Conservation (phyloP, 805 yeast genomes). For the Cyberlindnera nakhonratchasimensis region DNA sequence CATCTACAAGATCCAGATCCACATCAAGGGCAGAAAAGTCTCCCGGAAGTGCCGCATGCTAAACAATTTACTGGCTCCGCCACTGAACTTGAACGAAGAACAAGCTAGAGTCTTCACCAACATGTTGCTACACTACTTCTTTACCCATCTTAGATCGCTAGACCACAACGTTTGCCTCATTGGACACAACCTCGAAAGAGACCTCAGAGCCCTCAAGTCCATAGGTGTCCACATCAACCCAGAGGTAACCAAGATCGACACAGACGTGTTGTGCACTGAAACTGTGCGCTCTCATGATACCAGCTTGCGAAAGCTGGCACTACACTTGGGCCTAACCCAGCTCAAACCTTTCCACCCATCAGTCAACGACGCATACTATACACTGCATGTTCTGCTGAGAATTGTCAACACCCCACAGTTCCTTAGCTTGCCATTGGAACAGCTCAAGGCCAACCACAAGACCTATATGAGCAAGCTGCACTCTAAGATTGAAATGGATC, state of each 20-base stretch:
- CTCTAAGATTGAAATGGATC: not conserved
- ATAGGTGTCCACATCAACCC: slow-evolving; percentile 3
- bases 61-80: slow-evolving; percentile 8
- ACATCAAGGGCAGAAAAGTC: slow-evolving; percentile 9
- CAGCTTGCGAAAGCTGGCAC: slow-evolving; percentile 9
- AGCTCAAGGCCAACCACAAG: not conserved
- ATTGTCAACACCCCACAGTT: slow-evolving; percentile 8
- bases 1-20: slow-evolving; percentile 15
- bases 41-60: slow-evolving; percentile 1
- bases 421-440: not conserved
- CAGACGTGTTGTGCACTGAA: slow-evolving; percentile 8
- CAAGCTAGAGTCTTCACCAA: slow-evolving; percentile 2
- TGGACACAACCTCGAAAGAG: slow-evolving; percentile 18
- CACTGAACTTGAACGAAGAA: slow-evolving; percentile 1
- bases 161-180: slow-evolving; percentile 11
- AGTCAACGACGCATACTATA: slow-evolving; percentile 18
- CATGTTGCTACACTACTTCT: slow-evolving; percentile 5
- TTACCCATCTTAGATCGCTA: not conserved
- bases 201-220: slow-evolving; percentile 5
- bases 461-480: slow-evolving; percentile 8
- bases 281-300: not conserved
- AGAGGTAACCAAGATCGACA: slow-evolving; percentile 8
- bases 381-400: slow-evolving; percentile 13
- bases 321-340: slow-evolving; percentile 4
- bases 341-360: slow-evolving; percentile 19